Percentiles rank a stretch among this genome's conserved stretches.
Conservation (phyloP, 148 eudicot species). For the Silene uniflora region DNA sequence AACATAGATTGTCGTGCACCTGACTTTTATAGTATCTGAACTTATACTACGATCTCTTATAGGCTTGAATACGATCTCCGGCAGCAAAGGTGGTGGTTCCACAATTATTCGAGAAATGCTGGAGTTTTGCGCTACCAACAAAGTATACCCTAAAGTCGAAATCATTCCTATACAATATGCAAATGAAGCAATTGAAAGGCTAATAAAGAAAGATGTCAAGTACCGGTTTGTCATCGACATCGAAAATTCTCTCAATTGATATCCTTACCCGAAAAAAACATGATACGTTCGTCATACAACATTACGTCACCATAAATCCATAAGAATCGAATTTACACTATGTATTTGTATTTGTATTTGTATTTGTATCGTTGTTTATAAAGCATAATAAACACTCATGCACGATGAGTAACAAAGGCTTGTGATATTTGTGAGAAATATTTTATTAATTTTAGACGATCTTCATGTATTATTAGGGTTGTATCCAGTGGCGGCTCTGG, state of each 20-base stretch:
- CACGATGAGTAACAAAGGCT: no score
- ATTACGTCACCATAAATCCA: no score
- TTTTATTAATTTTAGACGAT: no score
- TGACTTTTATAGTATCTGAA: background rate
- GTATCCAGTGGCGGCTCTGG: no score
- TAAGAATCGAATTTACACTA: no score
- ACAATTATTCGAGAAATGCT: slow-evolving; percentile 67
- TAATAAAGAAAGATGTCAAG: slow-evolving; percentile 61
- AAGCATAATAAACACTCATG: no score
- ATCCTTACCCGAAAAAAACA: background rate
- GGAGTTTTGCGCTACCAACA: slow-evolving; percentile 68
- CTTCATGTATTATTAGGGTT: no score
- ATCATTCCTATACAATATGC: slow-evolving; percentile 61
- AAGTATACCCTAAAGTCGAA: slow-evolving; percentile 63
- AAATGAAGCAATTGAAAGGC: slow-evolving; percentile 71
- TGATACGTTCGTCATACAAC: no score
- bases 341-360: no score
- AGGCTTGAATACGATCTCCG: slow-evolving; percentile 59
- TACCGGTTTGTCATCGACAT: slow-evolving; percentile 85
- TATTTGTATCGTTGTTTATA: no score
- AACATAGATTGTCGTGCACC: background rate
- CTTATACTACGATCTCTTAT: background rate
- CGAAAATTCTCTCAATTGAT: slow-evolving; percentile 55
- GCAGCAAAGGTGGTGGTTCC: slow-evolving; percentile 70
- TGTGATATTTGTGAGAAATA: no score